Conservation (phyloP, 2,329 filamentous ascomycete species). For the Colletotrichum lupini region DNA sequence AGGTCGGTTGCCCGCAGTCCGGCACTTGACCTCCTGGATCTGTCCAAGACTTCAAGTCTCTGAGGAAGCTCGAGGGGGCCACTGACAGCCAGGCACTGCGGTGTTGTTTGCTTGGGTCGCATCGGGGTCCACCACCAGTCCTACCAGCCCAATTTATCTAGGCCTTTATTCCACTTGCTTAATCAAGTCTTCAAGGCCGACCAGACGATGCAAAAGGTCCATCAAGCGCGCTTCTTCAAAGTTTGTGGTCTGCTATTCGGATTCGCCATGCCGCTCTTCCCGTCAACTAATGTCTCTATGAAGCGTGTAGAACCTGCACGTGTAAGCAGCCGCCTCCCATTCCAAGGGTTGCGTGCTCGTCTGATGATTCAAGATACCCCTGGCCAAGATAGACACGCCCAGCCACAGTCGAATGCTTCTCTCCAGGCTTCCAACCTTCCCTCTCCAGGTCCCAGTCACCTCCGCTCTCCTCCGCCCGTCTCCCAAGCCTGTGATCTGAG, state of each 20-base stretch:
- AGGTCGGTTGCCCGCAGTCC: conserved; percentile 28
- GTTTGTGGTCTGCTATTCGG: not conserved
- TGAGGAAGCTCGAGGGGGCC: not conserved
- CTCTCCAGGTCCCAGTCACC: not conserved
- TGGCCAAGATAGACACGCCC: not conserved
- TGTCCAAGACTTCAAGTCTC: conserved; percentile 5
- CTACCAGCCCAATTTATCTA: not conserved
- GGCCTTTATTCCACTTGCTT: conserved; percentile 11
- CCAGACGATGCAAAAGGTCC: conserved; percentile 3
- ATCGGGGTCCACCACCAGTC: not conserved
- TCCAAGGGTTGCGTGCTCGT: conserved; percentile 14
- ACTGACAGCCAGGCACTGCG: not conserved
- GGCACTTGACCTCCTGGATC: conserved; percentile 33
- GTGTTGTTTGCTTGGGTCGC: conserved; percentile 2
- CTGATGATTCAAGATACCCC: conserved; percentile 4
- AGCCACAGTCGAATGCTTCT: not conserved
- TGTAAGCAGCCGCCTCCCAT: not conserved
- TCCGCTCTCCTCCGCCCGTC: not conserved
- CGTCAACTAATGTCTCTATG: not conserved
- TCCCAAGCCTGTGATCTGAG: not conserved
- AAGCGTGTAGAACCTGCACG: not conserved
- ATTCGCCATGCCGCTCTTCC: not conserved
- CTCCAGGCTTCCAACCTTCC: not conserved
- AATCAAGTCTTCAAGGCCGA: conserved; percentile 27
- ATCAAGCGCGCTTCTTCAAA: not conserved